Evolutionary conservation across 352 stramenopile species (phyloP), one percentile per base, ranked within the genome.

Genomic region (Thraustochytrium sp.): DNA sequence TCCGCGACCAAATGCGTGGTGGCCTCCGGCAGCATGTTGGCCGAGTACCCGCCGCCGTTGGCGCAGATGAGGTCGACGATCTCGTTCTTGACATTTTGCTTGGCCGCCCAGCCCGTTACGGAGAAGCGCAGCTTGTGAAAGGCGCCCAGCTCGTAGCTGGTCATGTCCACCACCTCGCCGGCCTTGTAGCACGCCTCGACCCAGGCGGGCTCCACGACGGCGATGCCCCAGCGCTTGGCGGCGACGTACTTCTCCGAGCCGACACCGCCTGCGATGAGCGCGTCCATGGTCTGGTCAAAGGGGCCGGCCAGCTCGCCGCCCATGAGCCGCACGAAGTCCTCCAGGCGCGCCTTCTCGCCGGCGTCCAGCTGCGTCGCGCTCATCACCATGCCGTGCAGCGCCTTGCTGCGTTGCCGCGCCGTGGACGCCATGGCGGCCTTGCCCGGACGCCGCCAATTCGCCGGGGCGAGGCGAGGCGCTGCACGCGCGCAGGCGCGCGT

Each of bases 1-100:
- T 80, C 68, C 21, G 68, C 68, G n/a, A 80, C 53, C 8, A 80
- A 44, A 38, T 80, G 68, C 21, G 68, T 63, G 36, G 48, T 65
- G 4, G 31, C 34, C 5, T 65, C 31, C 13, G 34, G 48, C 53
- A n/a, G 36, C 48, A 80, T 46, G 8, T 18, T 26, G 13, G 34
- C 68, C 4, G 48, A 63, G 9, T 75, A 80, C 0, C 26, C n/a
- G 31, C 68, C 68, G 26, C 46, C 46, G 49, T 63, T 63, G 23
- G 44, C 37, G 8, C 8, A 46, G 51, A 80, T 80, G 37, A 51
- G 34, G 34, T 53, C 31, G 23, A 80, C 31, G 44, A 80, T 46
- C 38, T 80, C 31, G 13, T 68, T 42, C 29, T 53, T 46, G 8
- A 63, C 31, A 8, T 3, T 13, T 5, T 38, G n/a, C 4, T 61